Evolutionary conservation across 305 asterid species (phyloP).

Genomic region (Withania somnifera): DNA sequence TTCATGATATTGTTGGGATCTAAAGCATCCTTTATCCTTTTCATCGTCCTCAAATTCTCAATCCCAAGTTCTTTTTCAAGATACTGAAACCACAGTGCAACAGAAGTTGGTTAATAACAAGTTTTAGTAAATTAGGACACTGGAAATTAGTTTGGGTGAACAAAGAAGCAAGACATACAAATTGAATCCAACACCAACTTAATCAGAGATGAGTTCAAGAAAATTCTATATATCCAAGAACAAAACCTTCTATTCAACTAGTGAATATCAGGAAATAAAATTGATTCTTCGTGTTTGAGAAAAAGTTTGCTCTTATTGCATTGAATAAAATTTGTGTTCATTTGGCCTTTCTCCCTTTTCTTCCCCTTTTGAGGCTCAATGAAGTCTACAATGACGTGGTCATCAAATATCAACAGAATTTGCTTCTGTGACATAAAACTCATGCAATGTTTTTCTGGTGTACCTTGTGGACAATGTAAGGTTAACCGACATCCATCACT

Average conservation of each 20-base stretch:
- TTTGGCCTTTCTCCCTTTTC: not conserved
- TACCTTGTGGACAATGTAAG: not conserved
- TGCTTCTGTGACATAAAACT: not conserved
- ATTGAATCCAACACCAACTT: not conserved
- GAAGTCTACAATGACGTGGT: not conserved
- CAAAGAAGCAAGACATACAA: not conserved
- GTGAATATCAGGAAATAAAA: not conserved
- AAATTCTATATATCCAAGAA: not conserved
- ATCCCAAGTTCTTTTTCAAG: slow-evolving; percentile 89
- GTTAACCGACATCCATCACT: not conserved
- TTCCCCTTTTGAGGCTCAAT: not conserved
- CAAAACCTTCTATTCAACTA: not conserved
- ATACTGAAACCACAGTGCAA: slow-evolving; percentile 38
- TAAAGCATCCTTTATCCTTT: slow-evolving; percentile 69
- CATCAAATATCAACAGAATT: not conserved
- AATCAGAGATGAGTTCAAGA: not conserved
- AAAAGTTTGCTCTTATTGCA: not conserved
- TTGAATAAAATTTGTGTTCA: not conserved
- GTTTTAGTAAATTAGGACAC: not conserved
- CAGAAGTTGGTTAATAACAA: not conserved
- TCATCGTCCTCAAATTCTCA: slow-evolving; percentile 88
- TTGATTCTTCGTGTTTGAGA: not conserved
- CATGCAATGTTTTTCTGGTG: not conserved
- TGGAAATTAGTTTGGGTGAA: not conserved
- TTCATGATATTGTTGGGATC: slow-evolving; percentile 92